These are phyloP conservation scores for Penicillium bovifimosum DNA, from an alignment of 495 filamentous ascomycete genomes.

Conservation along the genomic window DNA sequence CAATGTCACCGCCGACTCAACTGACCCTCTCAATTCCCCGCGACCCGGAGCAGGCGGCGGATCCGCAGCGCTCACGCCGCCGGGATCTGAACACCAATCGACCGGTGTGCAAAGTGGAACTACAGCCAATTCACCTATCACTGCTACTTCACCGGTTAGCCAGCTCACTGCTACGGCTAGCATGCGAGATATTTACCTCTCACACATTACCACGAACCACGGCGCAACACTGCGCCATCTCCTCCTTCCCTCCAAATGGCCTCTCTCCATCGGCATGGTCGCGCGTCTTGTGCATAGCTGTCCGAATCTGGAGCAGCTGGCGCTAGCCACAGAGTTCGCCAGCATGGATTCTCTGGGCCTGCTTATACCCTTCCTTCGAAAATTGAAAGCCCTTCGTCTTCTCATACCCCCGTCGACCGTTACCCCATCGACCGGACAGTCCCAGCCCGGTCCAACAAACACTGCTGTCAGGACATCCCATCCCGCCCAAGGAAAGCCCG, in stretches of 20 bases:
- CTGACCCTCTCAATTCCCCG: slow-evolving; percentile 28
- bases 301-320: slow-evolving; percentile 56
- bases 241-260: slow-evolving; percentile 53
- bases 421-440: slow-evolving; percentile 16
- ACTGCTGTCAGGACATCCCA: neutral
- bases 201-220: slow-evolving; percentile 43
- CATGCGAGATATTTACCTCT: slow-evolving; percentile 42
- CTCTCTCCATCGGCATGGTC: slow-evolving; percentile 43
- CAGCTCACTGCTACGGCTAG: slow-evolving; percentile 19
- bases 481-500: neutral
- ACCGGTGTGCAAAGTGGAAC: slow-evolving; percentile 9
- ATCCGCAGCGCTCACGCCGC: slow-evolving; percentile 27
- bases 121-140: slow-evolving; percentile 18
- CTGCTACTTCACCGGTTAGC: slow-evolving; percentile 22
- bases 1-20: slow-evolving; percentile 27
- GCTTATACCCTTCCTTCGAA: slow-evolving; percentile 45
- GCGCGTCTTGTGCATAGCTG: slow-evolving; percentile 48
- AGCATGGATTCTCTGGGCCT: slow-evolving; percentile 40
- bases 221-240: slow-evolving; percentile 50
- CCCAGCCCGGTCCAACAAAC: neutral
- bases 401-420: slow-evolving; percentile 32
- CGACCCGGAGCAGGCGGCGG: slow-evolving; percentile 11
- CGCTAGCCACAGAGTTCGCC: slow-evolving; percentile 40
- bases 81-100: slow-evolving; percentile 16
- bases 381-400: slow-evolving; percentile 39